Base-by-base conservation (phyloP, 2,329 filamentous ascomycete species). In the Calonectria pseudoturangicola region DNA sequence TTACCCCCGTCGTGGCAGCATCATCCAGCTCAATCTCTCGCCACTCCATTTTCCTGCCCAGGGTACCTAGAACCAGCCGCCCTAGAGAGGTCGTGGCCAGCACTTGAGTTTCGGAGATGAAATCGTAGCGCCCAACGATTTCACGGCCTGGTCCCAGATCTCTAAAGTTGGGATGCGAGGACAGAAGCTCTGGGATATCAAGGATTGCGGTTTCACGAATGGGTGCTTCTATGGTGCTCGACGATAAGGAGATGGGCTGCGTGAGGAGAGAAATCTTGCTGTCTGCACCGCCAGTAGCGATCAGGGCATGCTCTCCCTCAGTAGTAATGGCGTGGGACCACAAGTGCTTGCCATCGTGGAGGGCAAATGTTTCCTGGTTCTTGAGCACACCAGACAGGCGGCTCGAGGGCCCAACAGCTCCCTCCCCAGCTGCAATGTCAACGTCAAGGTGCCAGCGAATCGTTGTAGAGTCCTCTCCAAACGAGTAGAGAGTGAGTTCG, bases 341-440 rank as follows among this genome's bases (percentile, higher is more conserved):
- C 8, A 98, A 92, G 81, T 98, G 95, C 83, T 98, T 99, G 8
- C 97, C 97, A 41, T 87, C 88, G 81, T 98, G 96, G 72, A 92
- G 90, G 3, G 89, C 87, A 63, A 91, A 89, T 9, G 89, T 91
- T 2, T 88, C 86, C 2, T 88, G 80, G 64, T 93, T 89, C 15
- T 83, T 83, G 51, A 95, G 81, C 7, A 76, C 83, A 0, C 76
- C 77, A 2, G 58, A 75, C 8, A 68, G 25, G 18, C 41, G 65
- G 36, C 41, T 72, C 6, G 33, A 63, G 3, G 68, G 13, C 1
- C 27, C 15, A 5, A 6, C 36, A 4, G 45, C 41, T 33, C 64
- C 66, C n/a, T 39, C 54, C 18, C 51, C 65, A 1, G 64, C 25
- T 5, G 28, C 50, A 10, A 68, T 43, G 70, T 77, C 75, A n/a